These are phyloP conservation scores for Purshia tridentata DNA, from an alignment of 306 rosid genomes.

Conservation along the genomic window DNA sequence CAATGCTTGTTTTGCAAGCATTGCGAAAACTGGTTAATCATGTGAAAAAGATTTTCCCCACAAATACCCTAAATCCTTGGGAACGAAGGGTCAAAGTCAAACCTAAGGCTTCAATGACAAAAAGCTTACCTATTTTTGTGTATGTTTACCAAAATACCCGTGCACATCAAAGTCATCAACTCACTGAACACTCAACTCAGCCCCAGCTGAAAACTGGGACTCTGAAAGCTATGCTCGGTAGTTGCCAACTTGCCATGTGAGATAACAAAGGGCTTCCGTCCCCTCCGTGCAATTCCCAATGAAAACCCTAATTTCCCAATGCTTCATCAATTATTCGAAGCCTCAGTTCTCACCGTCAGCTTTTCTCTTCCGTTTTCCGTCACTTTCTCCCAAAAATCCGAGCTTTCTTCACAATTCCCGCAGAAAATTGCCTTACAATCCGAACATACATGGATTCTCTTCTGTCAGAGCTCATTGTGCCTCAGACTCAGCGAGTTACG, in stretches of 20 bases:
- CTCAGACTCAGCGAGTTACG: conserved; percentile 43
- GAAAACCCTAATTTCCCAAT: conserved; percentile 44
- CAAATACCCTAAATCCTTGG: no score
- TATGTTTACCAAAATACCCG: neutral
- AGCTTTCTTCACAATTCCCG: conserved; percentile 24
- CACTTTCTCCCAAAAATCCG: conserved; percentile 24
- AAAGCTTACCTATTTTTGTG: neutral
- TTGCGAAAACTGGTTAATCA: no score
- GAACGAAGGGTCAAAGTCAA: no score
- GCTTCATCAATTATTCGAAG: conserved; percentile 24
- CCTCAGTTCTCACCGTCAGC: conserved; percentile 30
- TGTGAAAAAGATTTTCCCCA: no score
- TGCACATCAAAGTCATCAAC: neutral
- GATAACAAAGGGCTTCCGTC: neutral
- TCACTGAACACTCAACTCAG: neutral
- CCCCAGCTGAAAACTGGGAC: neutral
- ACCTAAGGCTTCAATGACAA: neutral
- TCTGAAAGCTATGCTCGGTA: neutral
- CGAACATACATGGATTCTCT: conserved; percentile 28
- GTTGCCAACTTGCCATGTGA: conserved; percentile 9
- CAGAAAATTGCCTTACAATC: conserved; percentile 35
- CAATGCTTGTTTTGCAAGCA: no score
- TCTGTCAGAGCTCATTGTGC: conserved; percentile 37
- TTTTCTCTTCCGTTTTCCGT: conserved; percentile 35
- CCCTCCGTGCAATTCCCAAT: conserved; percentile 20